A percentile compares a stretch with the other conserved stretches of the same genome.
These are phyloP conservation scores for Hyphopichia pseudoburtonii DNA, from an alignment of 1,139 yeast species.

Conservation along the genomic window DNA sequence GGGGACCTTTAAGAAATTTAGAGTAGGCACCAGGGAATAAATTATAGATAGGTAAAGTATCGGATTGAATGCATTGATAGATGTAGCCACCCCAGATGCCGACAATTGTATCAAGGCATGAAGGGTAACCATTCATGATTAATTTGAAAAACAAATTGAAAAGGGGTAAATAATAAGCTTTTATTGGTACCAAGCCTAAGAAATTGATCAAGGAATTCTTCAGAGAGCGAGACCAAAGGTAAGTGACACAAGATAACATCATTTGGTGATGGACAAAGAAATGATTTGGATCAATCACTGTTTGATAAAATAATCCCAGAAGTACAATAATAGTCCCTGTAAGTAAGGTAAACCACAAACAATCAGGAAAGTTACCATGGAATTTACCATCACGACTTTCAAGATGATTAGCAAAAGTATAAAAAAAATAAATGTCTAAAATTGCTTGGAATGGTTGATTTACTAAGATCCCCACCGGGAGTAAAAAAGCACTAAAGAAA, in stretches of 20 bases:
- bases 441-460: constrained; percentile 46
- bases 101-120: constrained; percentile 40
- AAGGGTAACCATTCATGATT: constrained; percentile 40
- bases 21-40: constrained; percentile 46
- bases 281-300: constrained; percentile 20
- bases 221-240: constrained; percentile 57
- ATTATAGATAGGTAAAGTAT: constrained; percentile 47
- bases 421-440: constrained; percentile 56
- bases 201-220: constrained; percentile 52
- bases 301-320: constrained; percentile 27
- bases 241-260: constrained; percentile 55
- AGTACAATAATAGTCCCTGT: constrained; percentile 47
- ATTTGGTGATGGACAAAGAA: constrained; percentile 32
- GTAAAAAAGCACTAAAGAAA: constrained; percentile 48
- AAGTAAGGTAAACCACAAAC: constrained; percentile 52
- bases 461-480: constrained; percentile 34
- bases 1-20: constrained; percentile 10
- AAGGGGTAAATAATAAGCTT: constrained; percentile 59
- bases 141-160: constrained; percentile 51
- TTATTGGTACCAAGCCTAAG: constrained; percentile 53
- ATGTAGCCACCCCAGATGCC: constrained; percentile 59
- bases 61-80: constrained; percentile 60
- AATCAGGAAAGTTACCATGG: constrained; percentile 53
- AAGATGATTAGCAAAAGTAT: constrained; percentile 55
- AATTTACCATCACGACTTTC: constrained; percentile 52